These are phyloP conservation scores for Capsicum rhomboideum DNA, from an alignment of 257 asterid species.

Conservation along the genomic window DNA sequence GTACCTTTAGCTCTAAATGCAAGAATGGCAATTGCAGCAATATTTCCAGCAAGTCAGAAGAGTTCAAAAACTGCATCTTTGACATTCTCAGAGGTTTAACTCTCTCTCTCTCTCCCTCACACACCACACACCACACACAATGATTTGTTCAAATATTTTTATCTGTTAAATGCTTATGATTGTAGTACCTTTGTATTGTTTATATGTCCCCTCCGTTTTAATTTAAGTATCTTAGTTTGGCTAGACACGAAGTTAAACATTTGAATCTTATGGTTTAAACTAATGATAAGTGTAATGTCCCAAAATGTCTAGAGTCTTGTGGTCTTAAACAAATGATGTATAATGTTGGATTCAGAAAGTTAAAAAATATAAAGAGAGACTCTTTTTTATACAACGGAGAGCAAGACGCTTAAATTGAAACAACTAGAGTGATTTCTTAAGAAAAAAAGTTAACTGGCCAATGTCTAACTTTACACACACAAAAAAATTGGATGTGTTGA, in stretches of 20 bases:
- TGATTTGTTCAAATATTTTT: not conserved
- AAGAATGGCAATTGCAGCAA: constrained; percentile 33
- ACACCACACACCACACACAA: constrained; percentile 4
- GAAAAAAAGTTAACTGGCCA: not conserved
- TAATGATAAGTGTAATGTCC: not conserved
- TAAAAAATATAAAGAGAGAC: not conserved
- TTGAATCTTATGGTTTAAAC: not conserved
- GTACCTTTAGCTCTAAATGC: constrained; percentile 50
- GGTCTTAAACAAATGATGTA: not conserved
- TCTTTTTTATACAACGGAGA: not conserved
- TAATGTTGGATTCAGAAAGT: not conserved
- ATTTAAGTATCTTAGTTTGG: not conserved
- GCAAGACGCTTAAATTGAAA: not conserved
- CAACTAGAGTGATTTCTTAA: not conserved
- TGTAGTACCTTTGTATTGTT: not conserved
- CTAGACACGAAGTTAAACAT: not conserved
- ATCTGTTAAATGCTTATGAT: not conserved
- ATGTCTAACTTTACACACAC: not conserved
- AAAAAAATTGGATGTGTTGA: not conserved
- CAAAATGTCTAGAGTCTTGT: not conserved
- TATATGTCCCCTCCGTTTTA: not conserved
- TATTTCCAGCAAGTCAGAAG: constrained; percentile 48
- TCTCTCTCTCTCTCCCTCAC: not conserved
- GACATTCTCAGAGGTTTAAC: constrained; percentile 64
- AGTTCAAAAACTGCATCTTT: constrained; percentile 43